Conservation (phyloP, 106 monocot species). For the Platanthera zijinensis region DNA sequence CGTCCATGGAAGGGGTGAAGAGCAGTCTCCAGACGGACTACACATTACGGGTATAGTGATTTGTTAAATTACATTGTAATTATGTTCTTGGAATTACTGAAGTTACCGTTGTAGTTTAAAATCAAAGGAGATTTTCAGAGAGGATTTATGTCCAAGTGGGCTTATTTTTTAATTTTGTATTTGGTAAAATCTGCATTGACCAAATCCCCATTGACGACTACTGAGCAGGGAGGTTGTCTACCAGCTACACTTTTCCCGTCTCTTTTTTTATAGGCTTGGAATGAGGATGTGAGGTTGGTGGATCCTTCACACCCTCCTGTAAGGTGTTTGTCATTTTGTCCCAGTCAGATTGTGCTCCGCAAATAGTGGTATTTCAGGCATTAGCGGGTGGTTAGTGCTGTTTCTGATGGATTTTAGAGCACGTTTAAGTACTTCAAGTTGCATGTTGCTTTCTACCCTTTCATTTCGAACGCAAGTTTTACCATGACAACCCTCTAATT, state of each 20-base stretch:
- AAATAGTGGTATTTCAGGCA: not conserved
- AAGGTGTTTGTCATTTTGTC: conserved; percentile 1
- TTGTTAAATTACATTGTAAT: not conserved
- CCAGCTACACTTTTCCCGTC: not conserved
- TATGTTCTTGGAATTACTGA: not conserved
- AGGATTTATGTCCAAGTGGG: no score
- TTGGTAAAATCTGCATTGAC: not conserved
- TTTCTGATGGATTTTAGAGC: no score
- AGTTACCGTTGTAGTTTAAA: no score
- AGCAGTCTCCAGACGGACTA: conserved; percentile 66
- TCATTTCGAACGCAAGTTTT: no score
- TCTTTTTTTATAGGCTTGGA: not conserved
- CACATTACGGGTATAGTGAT: conserved; percentile 35
- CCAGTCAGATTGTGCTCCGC: not conserved
- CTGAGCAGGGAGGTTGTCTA: not conserved
- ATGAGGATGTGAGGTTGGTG: no score
- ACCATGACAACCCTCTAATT: no score
- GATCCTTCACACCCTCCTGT: not conserved
- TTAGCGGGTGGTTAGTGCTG: no score
- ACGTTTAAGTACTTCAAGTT: no score
- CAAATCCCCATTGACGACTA: not conserved
- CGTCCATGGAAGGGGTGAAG: conserved; percentile 57
- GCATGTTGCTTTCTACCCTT: no score
- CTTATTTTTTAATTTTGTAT: not conserved
- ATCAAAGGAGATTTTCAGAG: no score